Conservation (phyloP, 108 stramenopile genomes). For the Poteriospumella lacustris region DNA sequence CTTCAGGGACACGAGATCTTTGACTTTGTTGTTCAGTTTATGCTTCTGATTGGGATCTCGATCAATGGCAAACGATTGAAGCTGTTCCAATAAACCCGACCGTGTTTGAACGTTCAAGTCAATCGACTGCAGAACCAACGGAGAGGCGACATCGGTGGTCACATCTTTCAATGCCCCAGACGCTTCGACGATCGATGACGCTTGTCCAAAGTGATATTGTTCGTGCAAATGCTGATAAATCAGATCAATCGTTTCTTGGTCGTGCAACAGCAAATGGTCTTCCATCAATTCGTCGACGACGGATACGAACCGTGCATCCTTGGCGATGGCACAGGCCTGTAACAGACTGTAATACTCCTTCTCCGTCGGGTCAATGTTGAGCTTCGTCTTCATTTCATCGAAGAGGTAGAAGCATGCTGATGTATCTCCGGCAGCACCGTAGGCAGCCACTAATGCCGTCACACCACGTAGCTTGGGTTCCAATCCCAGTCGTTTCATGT, state of each 20-base stretch:
- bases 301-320: neutral
- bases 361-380: too few species aligned
- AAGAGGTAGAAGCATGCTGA: too few species aligned
- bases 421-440: too few species aligned
- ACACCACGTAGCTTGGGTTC: too few species aligned
- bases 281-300: neutral
- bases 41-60: neutral
- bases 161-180: too few species aligned
- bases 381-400: too few species aligned
- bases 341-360: neutral
- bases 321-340: neutral
- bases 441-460: too few species aligned
- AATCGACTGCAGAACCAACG: neutral
- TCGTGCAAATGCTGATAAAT: neutral
- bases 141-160: too few species aligned
- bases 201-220: too few species aligned
- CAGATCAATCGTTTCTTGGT: neutral
- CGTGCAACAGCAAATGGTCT: neutral
- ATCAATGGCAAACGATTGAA: neutral
- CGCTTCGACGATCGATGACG: too few species aligned
- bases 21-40: constrained; percentile 7
- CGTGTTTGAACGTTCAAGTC: neutral
- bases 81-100: neutral
- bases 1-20: neutral
- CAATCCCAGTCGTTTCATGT: too few species aligned